These are phyloP conservation scores for Boletus rufocinnamomeus DNA, from an alignment of 768 basidiomycete species.

Conservation along the genomic window DNA sequence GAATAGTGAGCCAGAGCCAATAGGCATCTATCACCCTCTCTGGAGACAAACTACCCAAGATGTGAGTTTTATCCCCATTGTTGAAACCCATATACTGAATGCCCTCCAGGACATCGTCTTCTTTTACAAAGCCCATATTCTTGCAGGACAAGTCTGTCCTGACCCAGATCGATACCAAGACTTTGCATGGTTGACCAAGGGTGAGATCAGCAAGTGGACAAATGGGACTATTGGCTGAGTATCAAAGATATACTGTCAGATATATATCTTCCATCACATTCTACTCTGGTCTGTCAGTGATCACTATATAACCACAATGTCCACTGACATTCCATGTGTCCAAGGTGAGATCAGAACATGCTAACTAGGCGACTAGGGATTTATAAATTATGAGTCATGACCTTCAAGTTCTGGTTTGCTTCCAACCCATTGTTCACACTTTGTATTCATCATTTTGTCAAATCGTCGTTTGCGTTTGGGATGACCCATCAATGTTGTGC, in stretches of 20 bases:
- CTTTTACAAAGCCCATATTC: constrained; percentile 92
- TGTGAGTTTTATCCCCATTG: constrained; percentile 29
- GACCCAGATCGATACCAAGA: constrained; percentile 56
- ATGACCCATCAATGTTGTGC: no score
- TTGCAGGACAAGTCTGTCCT: constrained; percentile 81
- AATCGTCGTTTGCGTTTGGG: no score
- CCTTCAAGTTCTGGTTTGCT: no score
- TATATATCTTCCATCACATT: constrained; percentile 14
- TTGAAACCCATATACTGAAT: constrained; percentile 4
- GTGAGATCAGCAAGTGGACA: constrained; percentile 80
- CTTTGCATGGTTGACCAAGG: constrained; percentile 94
- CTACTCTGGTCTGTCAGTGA: background rate
- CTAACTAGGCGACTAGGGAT: no score
- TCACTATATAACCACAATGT: background rate
- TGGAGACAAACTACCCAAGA: constrained; percentile 38
- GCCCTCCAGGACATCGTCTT: constrained; percentile 66
- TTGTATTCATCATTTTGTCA: no score
- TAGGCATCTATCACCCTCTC: constrained; percentile 70
- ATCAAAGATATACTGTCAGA: constrained; percentile 84
- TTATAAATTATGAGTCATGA: no score
- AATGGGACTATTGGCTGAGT: constrained; percentile 70
- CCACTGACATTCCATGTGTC: background rate
- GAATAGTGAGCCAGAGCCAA: constrained; percentile 92
- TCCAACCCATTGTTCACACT: no score
- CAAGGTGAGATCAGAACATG: background rate